phyloP scores from a whole-genome alignment of 495 filamentous ascomycete species.

The Penicillium diatomitis region DNA sequence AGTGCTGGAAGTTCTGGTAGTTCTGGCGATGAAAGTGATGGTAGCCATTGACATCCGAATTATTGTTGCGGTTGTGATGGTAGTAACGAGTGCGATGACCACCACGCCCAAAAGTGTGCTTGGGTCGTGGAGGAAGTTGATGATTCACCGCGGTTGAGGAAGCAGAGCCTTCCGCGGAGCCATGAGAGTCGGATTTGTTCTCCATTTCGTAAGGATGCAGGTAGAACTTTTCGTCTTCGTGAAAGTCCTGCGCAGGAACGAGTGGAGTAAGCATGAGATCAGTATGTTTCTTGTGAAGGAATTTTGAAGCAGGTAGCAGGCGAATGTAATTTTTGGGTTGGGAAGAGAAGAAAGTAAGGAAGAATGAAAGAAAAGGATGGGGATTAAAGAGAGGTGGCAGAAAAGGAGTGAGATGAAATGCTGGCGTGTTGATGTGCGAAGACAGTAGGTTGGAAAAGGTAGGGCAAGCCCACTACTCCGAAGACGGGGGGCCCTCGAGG shows the following conservation, averaged over 20 bases:
- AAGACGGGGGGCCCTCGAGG: not conserved
- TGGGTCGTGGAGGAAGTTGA: not conserved
- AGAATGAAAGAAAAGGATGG: too few species aligned
- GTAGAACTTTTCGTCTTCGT: constrained; percentile 6
- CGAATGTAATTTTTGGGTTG: too few species aligned
- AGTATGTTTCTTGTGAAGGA: not conserved
- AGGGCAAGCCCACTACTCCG: not conserved
- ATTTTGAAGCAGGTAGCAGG: not conserved
- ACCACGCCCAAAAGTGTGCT: not conserved
- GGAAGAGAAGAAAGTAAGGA: too few species aligned
- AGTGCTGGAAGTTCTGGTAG: not conserved
- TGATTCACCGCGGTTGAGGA: not conserved
- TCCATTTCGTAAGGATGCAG: constrained; percentile 5
- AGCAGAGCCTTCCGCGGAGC: not conserved
- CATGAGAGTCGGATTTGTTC: not conserved
- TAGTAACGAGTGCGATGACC: not conserved
- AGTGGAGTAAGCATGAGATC: not conserved
- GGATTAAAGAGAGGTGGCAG: not conserved
- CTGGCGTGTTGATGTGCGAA: not conserved
- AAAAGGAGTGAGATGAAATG: not conserved
- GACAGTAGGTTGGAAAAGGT: not conserved
- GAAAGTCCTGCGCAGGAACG: constrained; percentile 4
- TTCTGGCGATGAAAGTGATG: not conserved
- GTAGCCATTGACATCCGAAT: not conserved
- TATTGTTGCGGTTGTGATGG: not conserved